These are phyloP conservation scores for Aspergillus amoenus DNA, from an alignment of 2,329 filamentous ascomycete species.

Conservation along the genomic window DNA sequence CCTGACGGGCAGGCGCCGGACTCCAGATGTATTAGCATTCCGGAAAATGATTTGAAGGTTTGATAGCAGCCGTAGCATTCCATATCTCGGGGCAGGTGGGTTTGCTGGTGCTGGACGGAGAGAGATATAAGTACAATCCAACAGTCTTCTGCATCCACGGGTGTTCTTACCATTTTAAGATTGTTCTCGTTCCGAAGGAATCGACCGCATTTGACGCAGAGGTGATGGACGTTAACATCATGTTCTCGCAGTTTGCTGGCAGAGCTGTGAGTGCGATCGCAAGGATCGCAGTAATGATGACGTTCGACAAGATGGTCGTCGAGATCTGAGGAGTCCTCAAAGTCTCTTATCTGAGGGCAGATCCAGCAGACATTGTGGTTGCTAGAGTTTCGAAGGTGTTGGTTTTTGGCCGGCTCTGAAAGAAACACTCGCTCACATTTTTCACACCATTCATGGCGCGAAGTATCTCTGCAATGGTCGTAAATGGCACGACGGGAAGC, in stretches of 20 bases:
- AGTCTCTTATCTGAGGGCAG: conserved; percentile 12
- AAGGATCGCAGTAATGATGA: conserved; percentile 13
- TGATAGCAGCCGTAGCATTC: conserved; percentile 18
- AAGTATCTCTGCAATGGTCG: conserved; percentile 6
- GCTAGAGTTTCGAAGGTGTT: conserved; percentile 13
- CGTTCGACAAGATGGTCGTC: conserved; percentile 11
- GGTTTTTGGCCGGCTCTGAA: conserved; percentile 6
- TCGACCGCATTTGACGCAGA: conserved; percentile 11
- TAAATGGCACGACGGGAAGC: neutral
- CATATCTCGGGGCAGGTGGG: conserved; percentile 14
- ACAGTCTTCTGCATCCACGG: no score
- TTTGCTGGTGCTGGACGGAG: conserved; percentile 12
- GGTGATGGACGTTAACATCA: conserved; percentile 11
- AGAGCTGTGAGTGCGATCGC: neutral
- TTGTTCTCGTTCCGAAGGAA: conserved; percentile 14
- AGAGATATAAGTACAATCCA: neutral
- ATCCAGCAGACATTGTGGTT: conserved; percentile 15
- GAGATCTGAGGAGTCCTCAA: conserved; percentile 13
- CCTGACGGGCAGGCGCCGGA: neutral
- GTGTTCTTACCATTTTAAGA: no score
- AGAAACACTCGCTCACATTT: conserved; percentile 15
- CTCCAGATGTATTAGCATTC: conserved; percentile 18
- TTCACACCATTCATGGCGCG: conserved; percentile 15
- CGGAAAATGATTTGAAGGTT: conserved; percentile 17
- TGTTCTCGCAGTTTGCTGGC: conserved; percentile 9